These are phyloP conservation scores for Botrytis squamosa DNA, from an alignment of 2,329 filamentous ascomycete species.

Conservation along the genomic window DNA sequence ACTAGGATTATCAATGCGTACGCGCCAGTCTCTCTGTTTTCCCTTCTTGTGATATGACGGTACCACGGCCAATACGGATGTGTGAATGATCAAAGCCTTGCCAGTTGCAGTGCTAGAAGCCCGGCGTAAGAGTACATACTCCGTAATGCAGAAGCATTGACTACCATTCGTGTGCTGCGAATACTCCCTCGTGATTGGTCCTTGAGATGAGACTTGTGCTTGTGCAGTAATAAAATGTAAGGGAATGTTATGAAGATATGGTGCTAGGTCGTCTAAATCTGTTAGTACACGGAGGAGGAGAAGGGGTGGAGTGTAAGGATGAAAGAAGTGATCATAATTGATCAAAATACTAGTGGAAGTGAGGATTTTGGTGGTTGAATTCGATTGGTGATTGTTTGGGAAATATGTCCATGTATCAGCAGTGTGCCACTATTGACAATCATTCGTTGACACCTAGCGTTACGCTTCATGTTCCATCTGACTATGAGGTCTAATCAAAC, in stretches of 20 bases:
- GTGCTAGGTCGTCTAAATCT: slow-evolving; percentile 5
- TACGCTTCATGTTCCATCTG: slow-evolving; percentile 8
- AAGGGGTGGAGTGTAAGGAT: slow-evolving; percentile 4
- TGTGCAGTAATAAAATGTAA: slow-evolving; percentile 2
- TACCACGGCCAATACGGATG: slow-evolving; percentile 4
- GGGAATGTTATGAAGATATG: slow-evolving; percentile 15
- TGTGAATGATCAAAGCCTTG: slow-evolving; percentile 20
- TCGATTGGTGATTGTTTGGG: neutral
- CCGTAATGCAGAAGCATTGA: slow-evolving; percentile 17
- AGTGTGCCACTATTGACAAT: slow-evolving; percentile 8
- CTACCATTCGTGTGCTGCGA: neutral
- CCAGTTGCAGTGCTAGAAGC: slow-evolving; percentile 6
- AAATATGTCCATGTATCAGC: slow-evolving; percentile 3
- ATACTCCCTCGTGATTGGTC: slow-evolving; percentile 11
- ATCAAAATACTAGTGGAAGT: neutral
- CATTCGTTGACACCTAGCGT: slow-evolving; percentile 4
- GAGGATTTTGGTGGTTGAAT: neutral
- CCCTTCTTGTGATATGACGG: slow-evolving; percentile 6
- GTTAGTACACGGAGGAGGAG: neutral
- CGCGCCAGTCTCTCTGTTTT: slow-evolving; percentile 16
- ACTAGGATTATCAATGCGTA: slow-evolving; percentile 17
- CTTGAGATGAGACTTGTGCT: slow-evolving; percentile 19
- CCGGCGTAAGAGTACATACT: slow-evolving; percentile 14
- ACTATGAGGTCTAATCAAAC: slow-evolving; percentile 13
- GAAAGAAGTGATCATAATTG: neutral